Conservation (phyloP, 2,329 filamentous ascomycete genomes). For the Colletotrichum coccodes region DNA sequence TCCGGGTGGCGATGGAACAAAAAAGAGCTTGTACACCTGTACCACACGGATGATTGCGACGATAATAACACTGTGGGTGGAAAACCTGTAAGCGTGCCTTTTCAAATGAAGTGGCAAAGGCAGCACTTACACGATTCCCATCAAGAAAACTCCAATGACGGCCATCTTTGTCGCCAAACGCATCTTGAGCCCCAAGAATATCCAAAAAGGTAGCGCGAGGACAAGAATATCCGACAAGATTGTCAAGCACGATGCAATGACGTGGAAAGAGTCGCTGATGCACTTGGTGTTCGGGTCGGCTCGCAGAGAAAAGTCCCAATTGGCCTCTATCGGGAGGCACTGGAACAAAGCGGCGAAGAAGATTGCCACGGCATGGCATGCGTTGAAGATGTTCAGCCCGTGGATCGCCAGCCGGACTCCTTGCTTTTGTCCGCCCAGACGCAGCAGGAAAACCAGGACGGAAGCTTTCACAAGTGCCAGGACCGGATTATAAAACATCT, state of each 20-base stretch:
- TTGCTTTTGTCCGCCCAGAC: constrained; percentile 48
- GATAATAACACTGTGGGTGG: constrained; percentile 41
- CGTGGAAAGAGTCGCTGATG: constrained; percentile 1
- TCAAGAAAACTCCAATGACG: constrained; percentile 49
- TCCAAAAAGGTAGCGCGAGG: constrained; percentile 47
- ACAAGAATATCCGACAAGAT: constrained; percentile 4
- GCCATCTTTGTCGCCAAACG: constrained; percentile 48
- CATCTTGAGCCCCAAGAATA: constrained; percentile 52
- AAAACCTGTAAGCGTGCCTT: neutral
- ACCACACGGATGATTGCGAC: constrained; percentile 46
- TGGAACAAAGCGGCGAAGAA: constrained; percentile 51
- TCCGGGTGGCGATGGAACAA: constrained; percentile 7
- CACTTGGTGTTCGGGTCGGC: neutral
- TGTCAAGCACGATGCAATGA: neutral
- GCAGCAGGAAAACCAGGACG: constrained; percentile 54
- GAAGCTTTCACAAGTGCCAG: constrained; percentile 56
- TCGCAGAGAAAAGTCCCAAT: constrained; percentile 39
- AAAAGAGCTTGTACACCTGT: constrained; percentile 37
- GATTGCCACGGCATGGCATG: constrained; percentile 44
- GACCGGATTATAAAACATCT: constrained; percentile 56
- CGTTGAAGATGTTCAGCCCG: neutral
- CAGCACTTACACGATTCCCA: constrained; percentile 48
- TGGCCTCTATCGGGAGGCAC: constrained; percentile 47
- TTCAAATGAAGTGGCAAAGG: neutral
- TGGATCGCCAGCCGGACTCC: constrained; percentile 38